Evolutionary conservation across 2,329 filamentous ascomycete genomes (phyloP).

Genomic region (Seiridium cupressi): DNA sequence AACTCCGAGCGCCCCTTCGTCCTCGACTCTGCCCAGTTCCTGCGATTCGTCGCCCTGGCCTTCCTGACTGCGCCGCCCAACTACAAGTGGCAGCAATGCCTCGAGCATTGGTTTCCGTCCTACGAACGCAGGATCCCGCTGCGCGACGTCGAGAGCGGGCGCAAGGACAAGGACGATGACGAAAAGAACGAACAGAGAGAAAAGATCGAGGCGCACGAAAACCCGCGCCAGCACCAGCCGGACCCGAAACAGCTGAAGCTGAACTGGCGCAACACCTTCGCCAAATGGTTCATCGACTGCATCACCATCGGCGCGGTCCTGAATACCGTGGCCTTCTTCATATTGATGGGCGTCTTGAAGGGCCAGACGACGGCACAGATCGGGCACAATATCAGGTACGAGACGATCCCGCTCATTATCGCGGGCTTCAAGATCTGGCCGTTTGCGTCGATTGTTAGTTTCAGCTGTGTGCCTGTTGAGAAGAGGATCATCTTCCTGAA

Average conservation of each 20-base stretch:
- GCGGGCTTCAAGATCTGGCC: constrained; percentile 53
- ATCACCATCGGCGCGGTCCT: constrained; percentile 44
- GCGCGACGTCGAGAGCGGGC: constrained; percentile 25
- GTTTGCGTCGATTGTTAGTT: constrained; percentile 48
- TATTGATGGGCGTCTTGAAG: constrained; percentile 47
- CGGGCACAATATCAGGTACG: constrained; percentile 34
- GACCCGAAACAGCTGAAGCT: constrained; percentile 24
- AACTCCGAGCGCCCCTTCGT: constrained; percentile 37
- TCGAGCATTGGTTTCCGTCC: constrained; percentile 53
- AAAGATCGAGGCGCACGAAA: neutral
- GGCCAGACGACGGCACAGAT: constrained; percentile 35
- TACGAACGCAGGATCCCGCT: constrained; percentile 23
- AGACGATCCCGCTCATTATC: constrained; percentile 47
- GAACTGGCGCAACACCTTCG: constrained; percentile 39
- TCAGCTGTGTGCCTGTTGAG: constrained; percentile 48
- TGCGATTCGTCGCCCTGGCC: constrained; percentile 53
- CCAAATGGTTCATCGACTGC: constrained; percentile 51
- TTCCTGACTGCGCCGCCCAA: constrained; percentile 55
- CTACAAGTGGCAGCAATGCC: constrained; percentile 55
- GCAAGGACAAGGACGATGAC: constrained; percentile 18
- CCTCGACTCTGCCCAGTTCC: constrained; percentile 45
- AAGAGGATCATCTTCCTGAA: constrained; percentile 48
- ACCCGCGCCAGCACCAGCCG: constrained; percentile 16
- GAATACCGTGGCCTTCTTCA: constrained; percentile 44
- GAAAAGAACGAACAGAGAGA: constrained; percentile 18